Base-by-base conservation (phyloP, 129 eudicot species). In the Rutidosis leptorrhynchoides region DNA sequence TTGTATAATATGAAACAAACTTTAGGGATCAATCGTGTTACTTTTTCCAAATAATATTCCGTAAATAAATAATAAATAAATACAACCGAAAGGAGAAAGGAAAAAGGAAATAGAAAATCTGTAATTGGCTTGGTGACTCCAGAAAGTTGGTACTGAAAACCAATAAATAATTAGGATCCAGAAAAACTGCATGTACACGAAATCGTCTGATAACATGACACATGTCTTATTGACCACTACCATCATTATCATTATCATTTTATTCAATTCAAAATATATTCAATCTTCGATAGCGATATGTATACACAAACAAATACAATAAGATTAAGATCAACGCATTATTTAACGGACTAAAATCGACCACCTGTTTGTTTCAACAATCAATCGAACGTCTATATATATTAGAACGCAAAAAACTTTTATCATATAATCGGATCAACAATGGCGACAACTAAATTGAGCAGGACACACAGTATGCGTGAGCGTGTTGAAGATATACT, bases 401-500 rank as follows among this genome's bases (percentile, higher is more conserved):
- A 12, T 48, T 37, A 24, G n/a, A 43, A 58, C 43, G 71, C 46
- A 40, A 40, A 40, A 33, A 54, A 49, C 58, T 64, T 64, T 16
- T 17, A 73, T 12, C 20, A 25, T 73, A 62, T 68, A 16, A 32
- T 19, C 12, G 24, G 8, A 8, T 24, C 12, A 35, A 37, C 30
- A 27, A 90, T 90, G 97, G 80, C 93, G 58, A 49, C 76, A 10
- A 61, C 79, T 6, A 89, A 89, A 62, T 67, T 88, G 0, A 30
- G 33, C 25, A 84, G 80, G 67, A 29, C 74, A 20, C 96, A 85
- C 51, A 88, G 99, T 69, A 84, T 86, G 71, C 87, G 99, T 54
- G 99, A 89, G 11, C 86, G 99, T 65, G 89, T 93, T 6, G 86
- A 93, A 63, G 86, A 81, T 27, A 89, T 92, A 7, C 95, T 93